Percentiles rank a stretch among this genome's conserved stretches.
Evolutionary conservation across 139 green algal genomes (phyloP).

Genomic region (Haematococcus lacustris): DNA sequence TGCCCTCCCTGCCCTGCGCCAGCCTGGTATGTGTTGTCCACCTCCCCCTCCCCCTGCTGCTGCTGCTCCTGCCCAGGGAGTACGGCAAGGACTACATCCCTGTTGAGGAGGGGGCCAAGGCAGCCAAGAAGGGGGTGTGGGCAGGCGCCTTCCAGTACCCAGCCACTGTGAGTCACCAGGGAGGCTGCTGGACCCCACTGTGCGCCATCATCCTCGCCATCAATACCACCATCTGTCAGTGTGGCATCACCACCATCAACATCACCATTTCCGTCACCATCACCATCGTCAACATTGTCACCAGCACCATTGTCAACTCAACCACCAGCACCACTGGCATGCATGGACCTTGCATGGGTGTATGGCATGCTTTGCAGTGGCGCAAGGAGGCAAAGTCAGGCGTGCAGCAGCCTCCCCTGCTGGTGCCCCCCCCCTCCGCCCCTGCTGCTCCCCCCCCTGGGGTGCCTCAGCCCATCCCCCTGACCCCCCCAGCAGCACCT

Average conservation of each 20-base stretch:
- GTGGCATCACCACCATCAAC: too few relatives aligned
- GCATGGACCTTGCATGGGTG: too few relatives aligned
- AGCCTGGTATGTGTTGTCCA: neutral
- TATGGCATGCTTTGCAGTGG: constrained; percentile 15
- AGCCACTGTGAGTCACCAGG: neutral
- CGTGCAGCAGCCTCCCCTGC: neutral
- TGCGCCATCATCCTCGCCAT: too few relatives aligned
- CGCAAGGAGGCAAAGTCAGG: constrained; percentile 28
- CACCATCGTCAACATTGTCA: too few relatives aligned
- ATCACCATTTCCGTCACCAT: too few relatives aligned
- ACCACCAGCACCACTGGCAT: too few relatives aligned
- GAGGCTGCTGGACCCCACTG: too few relatives aligned
- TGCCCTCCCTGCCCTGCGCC: neutral
- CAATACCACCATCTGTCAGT: too few relatives aligned
- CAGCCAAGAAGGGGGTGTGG: constrained; percentile 57
- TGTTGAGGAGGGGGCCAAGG: constrained; percentile 45
- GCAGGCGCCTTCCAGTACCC: constrained; percentile 44
- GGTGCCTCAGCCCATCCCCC: too few relatives aligned
- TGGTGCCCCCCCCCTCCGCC: neutral
- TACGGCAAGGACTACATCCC: constrained; percentile 65
- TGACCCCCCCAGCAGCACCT: too few relatives aligned
- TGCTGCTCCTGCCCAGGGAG: constrained; percentile 35
- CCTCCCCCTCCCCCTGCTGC: neutral
- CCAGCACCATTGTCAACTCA: too few relatives aligned
- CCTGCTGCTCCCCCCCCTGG: neutral